Conservation (phyloP, 345 rosid genomes). For the Sisymbrium altissimum region DNA sequence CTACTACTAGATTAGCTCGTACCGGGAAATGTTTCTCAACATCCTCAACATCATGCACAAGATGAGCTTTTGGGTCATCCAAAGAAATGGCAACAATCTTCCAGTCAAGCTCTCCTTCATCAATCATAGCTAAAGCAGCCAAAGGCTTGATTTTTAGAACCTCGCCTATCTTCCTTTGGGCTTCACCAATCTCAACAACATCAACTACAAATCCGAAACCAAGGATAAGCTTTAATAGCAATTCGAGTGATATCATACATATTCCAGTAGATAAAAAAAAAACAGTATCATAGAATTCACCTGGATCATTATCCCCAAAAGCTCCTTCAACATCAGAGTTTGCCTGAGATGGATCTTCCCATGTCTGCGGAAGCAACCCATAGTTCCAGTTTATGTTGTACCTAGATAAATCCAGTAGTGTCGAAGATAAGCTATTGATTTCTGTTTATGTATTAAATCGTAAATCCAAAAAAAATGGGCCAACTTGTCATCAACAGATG, state of each 20-base stretch:
- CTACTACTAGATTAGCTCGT: conserved; percentile 13
- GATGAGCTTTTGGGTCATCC: conserved; percentile 94
- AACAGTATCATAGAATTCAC: conserved; percentile 26
- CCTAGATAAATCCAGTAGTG: conserved; percentile 30
- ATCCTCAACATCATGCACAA: conserved; percentile 81
- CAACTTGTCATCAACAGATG: conserved; percentile 2
- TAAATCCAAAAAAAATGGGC: background rate
- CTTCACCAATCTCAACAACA: conserved; percentile 91
- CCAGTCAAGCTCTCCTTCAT: conserved; percentile 99
- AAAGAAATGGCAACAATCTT: conserved; percentile 88
- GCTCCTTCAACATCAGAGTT: conserved; percentile 87
- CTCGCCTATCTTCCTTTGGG: conserved; percentile 64
- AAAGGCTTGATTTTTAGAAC: conserved; percentile 78
- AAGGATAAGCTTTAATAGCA: background rate
- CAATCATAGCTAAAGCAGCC: conserved; percentile 93
- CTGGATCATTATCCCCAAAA: conserved; percentile 94
- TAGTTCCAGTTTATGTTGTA: conserved; percentile 97
- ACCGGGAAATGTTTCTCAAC: conserved; percentile 95
- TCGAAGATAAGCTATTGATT: background rate
- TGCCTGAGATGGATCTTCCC: conserved; percentile 93
- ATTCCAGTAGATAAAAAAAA: background rate
- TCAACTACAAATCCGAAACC: conserved; percentile 53
- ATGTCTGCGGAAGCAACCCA: conserved; percentile 97
- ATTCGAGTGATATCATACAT: background rate
- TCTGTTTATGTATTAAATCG: background rate